A percentile compares a stretch with the other conserved stretches of the same genome.
Conservation (phyloP, 208 protist species). For the Leishmania braziliensis region DNA sequence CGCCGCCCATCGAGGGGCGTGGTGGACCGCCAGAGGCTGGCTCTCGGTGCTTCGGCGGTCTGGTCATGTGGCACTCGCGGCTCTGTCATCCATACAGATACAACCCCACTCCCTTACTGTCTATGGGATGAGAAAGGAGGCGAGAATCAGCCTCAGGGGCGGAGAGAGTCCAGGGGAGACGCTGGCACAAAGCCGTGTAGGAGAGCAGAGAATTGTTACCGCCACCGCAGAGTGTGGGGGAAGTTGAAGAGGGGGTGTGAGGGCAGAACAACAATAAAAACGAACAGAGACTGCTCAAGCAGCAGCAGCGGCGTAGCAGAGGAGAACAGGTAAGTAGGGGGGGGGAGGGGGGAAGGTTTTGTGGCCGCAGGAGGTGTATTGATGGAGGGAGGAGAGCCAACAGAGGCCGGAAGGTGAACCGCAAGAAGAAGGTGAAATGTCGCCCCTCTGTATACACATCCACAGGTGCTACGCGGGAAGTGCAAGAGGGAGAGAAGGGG, state of each 20-base stretch:
- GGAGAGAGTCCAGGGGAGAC: not conserved
- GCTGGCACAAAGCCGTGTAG: not conserved
- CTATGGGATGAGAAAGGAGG: not conserved
- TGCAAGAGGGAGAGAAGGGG: not conserved
- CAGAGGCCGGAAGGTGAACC: not conserved
- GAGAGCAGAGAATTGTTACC: not conserved
- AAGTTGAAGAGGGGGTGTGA: not conserved
- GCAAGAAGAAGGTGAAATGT: not conserved
- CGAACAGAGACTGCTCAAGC: not conserved
- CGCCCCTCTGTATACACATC: not conserved
- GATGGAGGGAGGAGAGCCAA: not conserved
- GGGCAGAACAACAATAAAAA: too few species aligned
- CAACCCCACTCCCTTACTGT: not conserved
- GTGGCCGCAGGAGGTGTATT: not conserved
- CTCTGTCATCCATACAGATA: slow-evolving; percentile 5
- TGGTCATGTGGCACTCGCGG: not conserved
- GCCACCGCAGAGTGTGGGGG: not conserved
- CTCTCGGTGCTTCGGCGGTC: not conserved
- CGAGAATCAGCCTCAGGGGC: not conserved
- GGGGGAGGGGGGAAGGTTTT: not conserved
- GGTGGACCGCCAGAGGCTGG: not conserved
- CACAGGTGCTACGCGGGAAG: not conserved
- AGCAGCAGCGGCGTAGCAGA: not conserved
- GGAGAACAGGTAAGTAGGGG: not conserved
- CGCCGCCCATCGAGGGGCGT: not conserved